Base-by-base conservation (phyloP, 2,329 filamentous ascomycete genomes). In the Ophiocordyceps sinensis region DNA sequence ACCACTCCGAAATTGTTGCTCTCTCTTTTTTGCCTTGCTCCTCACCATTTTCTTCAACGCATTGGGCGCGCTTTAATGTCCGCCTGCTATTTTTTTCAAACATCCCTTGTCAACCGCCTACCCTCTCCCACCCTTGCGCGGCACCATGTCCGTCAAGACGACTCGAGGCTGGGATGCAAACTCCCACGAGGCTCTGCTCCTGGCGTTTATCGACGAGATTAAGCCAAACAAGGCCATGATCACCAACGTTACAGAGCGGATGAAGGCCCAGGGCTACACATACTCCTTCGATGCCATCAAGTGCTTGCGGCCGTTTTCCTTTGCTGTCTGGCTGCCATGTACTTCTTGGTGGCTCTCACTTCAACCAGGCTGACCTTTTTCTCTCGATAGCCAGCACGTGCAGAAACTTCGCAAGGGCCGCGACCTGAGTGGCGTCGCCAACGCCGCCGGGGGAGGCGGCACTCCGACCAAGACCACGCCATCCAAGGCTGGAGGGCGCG, bases 341-440 rank as follows among this genome's bases (percentile, higher is more conserved):
- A n/a, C n/a, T n/a, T n/a, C n/a, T n/a, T n/a, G n/a, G n/a, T n/a
- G n/a, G n/a, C n/a, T n/a, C n/a, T n/a, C n/a, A n/a, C n/a, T n/a
- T n/a, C n/a, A n/a, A n/a, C 4, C 28, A n/a, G 41, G 36, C 45
- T 53, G 47, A 54, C 43, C 3, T 19, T 30, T 26, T 41, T 4
- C 36, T 40, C 14, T 32, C 34, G 41, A 40, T 38, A 69, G 66
- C 37, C 66, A 69, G 49, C 66, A 70, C 29, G 58, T 70, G 8
- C 62, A 66, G 46, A 69, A 68, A 47, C 57, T 69, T 4, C 62
- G 62, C 44, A 58, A 54, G 44, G 54, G 45, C 31, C 55, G 59
- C 6, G 59, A 61, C n/a, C 52, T 50, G 5, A 34, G 45, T 12
- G 50, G 42, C 8, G 46, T 56, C 17, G 15, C 17, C 17, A 26